These are phyloP conservation scores for Zopfia rhizophila DNA, from an alignment of 2,329 filamentous ascomycete species.

Conservation along the genomic window DNA sequence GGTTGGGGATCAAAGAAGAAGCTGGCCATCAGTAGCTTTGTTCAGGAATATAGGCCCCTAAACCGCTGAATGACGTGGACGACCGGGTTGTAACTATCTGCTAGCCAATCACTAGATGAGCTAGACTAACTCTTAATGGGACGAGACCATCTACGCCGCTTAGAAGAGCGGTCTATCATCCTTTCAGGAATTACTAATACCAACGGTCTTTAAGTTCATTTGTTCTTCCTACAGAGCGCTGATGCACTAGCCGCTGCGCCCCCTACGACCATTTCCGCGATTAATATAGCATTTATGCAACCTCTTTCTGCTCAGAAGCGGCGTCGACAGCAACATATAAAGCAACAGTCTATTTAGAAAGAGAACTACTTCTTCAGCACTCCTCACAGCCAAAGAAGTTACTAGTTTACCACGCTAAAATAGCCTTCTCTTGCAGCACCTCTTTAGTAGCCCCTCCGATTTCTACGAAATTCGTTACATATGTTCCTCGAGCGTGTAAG, in stretches of 20 bases:
- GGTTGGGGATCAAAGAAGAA: slow-evolving; percentile 18
- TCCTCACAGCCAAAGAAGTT: slow-evolving; percentile 12
- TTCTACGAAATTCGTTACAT: slow-evolving; percentile 20
- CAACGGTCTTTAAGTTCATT: slow-evolving; percentile 5
- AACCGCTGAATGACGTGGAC: slow-evolving; percentile 14
- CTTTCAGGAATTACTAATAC: no score
- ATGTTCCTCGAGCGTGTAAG: slow-evolving; percentile 19
- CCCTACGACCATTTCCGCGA: slow-evolving; percentile 7
- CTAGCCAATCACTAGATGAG: slow-evolving; percentile 15
- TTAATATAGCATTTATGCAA: slow-evolving; percentile 10
- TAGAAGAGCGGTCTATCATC: no score
- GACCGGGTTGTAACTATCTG: slow-evolving; percentile 12
- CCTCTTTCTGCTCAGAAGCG: slow-evolving; percentile 4
- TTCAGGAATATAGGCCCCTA: slow-evolving; percentile 12
- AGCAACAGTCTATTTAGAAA: slow-evolving; percentile 9
- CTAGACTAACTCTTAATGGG: slow-evolving; percentile 16
- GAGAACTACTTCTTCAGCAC: slow-evolving; percentile 14
- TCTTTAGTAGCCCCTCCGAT: slow-evolving; percentile 16
- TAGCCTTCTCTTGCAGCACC: slow-evolving; percentile 18
- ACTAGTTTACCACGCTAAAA: slow-evolving; percentile 16
- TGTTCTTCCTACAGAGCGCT: slow-evolving; percentile 1
- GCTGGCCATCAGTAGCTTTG: slow-evolving; percentile 14
- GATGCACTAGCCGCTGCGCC: slow-evolving; percentile 3
- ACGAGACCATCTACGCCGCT: no score
- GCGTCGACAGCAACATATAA: slow-evolving; percentile 19